Conservation (phyloP, 148 eudicot genomes). For the Chenopodium album region DNA sequence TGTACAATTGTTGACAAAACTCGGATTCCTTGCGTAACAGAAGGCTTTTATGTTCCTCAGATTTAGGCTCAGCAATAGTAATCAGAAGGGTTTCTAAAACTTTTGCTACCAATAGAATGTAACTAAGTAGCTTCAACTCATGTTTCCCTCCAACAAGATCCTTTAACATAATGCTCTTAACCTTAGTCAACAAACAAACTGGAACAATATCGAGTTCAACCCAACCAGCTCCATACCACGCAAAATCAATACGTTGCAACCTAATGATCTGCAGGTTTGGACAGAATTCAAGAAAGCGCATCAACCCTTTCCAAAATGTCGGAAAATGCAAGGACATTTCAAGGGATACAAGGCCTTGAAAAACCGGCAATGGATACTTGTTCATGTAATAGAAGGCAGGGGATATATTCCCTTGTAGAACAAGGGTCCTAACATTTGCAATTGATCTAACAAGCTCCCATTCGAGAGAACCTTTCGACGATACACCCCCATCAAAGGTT, state of each 20-base stretch:
- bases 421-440: not conserved
- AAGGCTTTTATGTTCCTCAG: not conserved
- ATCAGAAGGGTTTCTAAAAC: constrained; percentile 3
- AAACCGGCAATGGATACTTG: not conserved
- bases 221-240: not conserved
- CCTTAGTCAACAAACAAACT: not conserved
- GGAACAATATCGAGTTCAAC: not conserved
- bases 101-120: not conserved
- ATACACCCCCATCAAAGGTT: not conserved
- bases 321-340: not conserved
- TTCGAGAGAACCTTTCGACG: not conserved
- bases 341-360: not conserved
- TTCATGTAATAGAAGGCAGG: not conserved
- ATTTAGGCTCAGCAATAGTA: not conserved
- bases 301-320: not conserved
- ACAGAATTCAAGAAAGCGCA: not conserved
- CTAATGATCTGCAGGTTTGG: not conserved
- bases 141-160: not conserved
- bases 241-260: not conserved
- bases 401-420: not conserved
- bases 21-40: not conserved
- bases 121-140: not conserved
- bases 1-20: not conserved
- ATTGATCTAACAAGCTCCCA: not conserved
- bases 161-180: not conserved